Evolutionary conservation across 805 yeast genomes (phyloP).

Genomic region (Isabelozyma pseudorhagii): DNA sequence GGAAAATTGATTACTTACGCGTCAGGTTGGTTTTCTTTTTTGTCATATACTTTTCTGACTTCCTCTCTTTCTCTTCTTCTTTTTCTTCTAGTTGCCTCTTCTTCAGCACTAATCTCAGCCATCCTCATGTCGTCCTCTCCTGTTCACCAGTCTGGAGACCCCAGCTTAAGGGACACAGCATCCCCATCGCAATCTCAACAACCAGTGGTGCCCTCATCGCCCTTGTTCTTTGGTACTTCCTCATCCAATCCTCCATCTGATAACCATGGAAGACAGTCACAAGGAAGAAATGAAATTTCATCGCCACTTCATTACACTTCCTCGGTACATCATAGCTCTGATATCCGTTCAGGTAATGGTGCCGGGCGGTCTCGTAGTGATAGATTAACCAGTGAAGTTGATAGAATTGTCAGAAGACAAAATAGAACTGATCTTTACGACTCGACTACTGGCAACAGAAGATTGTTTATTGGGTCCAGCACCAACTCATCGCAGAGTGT

Average conservation of each 20-base stretch:
- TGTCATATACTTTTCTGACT: neutral
- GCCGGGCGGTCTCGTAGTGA: slow-evolving; percentile 44
- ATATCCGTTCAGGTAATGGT: slow-evolving; percentile 28
- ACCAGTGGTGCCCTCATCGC: slow-evolving; percentile 51
- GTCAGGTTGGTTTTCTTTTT: slow-evolving; percentile 7
- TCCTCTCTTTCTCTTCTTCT: slow-evolving; percentile 1
- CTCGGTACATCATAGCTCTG: slow-evolving; percentile 35
- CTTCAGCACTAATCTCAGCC: neutral
- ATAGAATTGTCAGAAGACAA: slow-evolving; percentile 44
- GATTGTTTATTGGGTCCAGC: slow-evolving; percentile 38
- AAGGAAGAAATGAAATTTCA: slow-evolving; percentile 33
- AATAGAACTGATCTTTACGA: slow-evolving; percentile 82
- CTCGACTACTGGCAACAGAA: slow-evolving; percentile 63
- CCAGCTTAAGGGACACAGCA: slow-evolving; percentile 27
- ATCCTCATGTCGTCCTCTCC: slow-evolving; percentile 33
- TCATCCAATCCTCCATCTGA: slow-evolving; percentile 41
- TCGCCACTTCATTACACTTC: slow-evolving; percentile 53
- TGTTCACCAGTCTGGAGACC: slow-evolving; percentile 29
- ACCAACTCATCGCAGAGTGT: slow-evolving; percentile 2
- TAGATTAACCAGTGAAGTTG: slow-evolving; percentile 40
- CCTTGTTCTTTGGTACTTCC: slow-evolving; percentile 51
- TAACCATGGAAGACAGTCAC: slow-evolving; percentile 9
- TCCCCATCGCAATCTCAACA: slow-evolving; percentile 37
- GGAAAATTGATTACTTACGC: slow-evolving; percentile 28
- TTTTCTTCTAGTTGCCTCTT: neutral